These are phyloP conservation scores for Neurospora sp. DNA, from an alignment of 495 filamentous ascomycete species.

Conservation along the genomic window DNA sequence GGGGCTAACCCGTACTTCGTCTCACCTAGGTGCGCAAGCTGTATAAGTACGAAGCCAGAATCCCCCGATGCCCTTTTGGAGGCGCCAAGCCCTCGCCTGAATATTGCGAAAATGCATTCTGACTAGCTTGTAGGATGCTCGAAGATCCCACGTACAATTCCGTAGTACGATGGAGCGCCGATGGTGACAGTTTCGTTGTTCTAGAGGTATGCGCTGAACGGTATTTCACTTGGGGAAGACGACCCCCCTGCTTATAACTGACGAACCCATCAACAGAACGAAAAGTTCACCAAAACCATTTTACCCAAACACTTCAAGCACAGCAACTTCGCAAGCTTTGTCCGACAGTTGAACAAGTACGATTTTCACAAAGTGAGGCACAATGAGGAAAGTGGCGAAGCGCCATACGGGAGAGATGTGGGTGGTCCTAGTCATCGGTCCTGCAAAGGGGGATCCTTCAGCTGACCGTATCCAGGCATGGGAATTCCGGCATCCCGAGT, in stretches of 20 bases:
- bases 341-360: conserved; percentile 97
- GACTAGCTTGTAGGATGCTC: conserved; percentile 64
- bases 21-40: conserved; percentile 79
- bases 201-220: conserved; percentile 63
- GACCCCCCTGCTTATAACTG: neutral
- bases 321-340: conserved; percentile 98
- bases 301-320: conserved; percentile 99
- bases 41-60: conserved; percentile 66
- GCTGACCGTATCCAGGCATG: conserved; percentile 54
- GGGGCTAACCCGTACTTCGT: conserved; percentile 11
- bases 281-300: conserved; percentile 96
- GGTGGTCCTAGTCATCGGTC: conserved; percentile 19
- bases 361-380: conserved; percentile 99
- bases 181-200: conserved; percentile 93
- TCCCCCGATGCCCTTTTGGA: neutral
- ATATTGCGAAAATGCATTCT: conserved; percentile 8
- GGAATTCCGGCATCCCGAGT: conserved; percentile 98
- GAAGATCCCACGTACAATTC: conserved; percentile 88
- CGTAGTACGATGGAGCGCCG: conserved; percentile 91
- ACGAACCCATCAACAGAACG: conserved; percentile 51
- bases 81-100: conserved; percentile 2
- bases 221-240: conserved; percentile 1
- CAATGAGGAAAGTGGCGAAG: conserved; percentile 87
- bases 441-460: neutral
- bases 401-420: conserved; percentile 86